Base-by-base conservation (phyloP, 1,139 yeast species). In the Hyphopichia buzzinii region DNA sequence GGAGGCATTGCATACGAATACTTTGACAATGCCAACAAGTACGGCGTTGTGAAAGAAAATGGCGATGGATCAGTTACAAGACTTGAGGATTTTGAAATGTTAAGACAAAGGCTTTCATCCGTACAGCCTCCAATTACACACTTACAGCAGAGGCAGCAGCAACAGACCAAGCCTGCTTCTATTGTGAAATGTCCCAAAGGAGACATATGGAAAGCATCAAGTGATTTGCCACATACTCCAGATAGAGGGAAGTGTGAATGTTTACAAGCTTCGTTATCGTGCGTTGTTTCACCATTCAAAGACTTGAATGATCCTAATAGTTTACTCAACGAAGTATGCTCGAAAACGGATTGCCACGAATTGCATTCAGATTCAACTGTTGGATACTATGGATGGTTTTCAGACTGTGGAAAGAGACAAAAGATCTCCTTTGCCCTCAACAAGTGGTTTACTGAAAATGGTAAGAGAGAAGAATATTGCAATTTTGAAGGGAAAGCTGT, bases 381-480 rank as follows among this genome's bases (percentile, higher is more conserved):
- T 2, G 87, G 86, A 0, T 39, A 39, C 2, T 82, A 80, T 50
- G 89, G 89, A 1, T 54, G 55, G n/a, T 77, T 63, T 51, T 71
- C 86, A 1, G 77, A 70, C 40, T 83, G 89, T 49, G 52, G 73
- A 12, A 48, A 68, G 4, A 55, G 57, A 11, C 83, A 79, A 46
- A 72, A 72, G 46, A 59, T 78, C 1, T 74, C 84, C 0, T 72
- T 68, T 45, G 75, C 74, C 16, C 57, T 80, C 44, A 78, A 80
- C 51, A 64, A 72, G 47, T 59, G 71, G 40, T 79, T 67, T 48
- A 44, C 55, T 17, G 51, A 48, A 7, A 50, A 61, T 32, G 62
- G 60, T 5, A 49, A 53, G n/a, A 51, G 55, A 8, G 48, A 53
- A 2, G 49, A 49, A 8, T 39, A 37, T 22, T 74, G 80, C 47